These are phyloP conservation scores for Pseudogymnoascus sp. DNA, from an alignment of 2,329 filamentous ascomycete genomes.

Conservation along the genomic window DNA sequence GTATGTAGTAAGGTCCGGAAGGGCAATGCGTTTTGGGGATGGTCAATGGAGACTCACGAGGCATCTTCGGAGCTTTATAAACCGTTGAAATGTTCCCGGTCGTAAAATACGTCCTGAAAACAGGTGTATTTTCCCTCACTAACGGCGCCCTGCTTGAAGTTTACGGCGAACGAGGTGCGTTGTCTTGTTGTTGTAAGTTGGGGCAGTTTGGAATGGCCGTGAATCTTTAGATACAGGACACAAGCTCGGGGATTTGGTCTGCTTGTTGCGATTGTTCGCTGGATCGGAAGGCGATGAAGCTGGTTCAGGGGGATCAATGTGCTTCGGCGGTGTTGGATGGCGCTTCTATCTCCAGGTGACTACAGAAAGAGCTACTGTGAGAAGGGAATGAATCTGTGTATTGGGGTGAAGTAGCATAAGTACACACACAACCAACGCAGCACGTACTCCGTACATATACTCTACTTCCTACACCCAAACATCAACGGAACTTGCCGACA, in stretches of 20 bases:
- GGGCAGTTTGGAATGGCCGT: background rate
- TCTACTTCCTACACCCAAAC: constrained; percentile 5
- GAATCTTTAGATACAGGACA: constrained; percentile 1
- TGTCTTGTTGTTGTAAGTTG: background rate
- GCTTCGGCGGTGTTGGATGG: background rate
- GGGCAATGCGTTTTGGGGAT: background rate
- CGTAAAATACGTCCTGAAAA: background rate
- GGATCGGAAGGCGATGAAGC: background rate
- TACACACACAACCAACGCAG: background rate
- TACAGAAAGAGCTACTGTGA: constrained; percentile 6
- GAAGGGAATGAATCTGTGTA: constrained; percentile 4
- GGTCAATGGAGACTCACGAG: background rate
- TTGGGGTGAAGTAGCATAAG: background rate
- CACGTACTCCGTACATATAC: background rate
- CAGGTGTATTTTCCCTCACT: background rate
- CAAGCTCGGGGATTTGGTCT: background rate
- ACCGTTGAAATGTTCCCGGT: background rate
- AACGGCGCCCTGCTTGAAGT: background rate
- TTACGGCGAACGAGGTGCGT: background rate
- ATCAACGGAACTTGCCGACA: constrained; percentile 29
- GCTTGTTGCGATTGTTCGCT: background rate
- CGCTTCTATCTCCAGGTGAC: background rate
- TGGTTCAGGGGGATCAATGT: background rate
- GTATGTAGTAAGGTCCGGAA: background rate
- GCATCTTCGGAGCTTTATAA: constrained; percentile 3